Evolutionary conservation across 306 rosid species (phyloP).

Genomic region (Leucaena leucocephala): DNA sequence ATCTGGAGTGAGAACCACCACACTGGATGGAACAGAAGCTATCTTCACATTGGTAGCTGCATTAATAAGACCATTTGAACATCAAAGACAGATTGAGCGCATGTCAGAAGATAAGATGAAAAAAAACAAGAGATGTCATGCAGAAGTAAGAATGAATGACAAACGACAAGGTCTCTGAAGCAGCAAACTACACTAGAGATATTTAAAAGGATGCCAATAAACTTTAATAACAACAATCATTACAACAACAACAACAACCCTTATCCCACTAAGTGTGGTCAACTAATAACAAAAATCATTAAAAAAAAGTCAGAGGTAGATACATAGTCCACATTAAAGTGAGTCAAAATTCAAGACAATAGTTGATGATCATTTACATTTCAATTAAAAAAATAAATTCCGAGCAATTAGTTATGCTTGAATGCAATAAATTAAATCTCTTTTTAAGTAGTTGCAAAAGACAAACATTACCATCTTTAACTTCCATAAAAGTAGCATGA

Average conservation of each 20-base stretch:
- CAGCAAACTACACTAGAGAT: background rate
- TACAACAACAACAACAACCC: background rate
- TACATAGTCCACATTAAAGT: background rate
- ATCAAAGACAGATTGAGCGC: conserved; percentile 28
- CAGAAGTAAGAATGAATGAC: conserved; percentile 16
- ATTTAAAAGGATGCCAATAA: background rate
- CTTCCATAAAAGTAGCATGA: background rate
- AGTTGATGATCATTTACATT: conserved; percentile 5
- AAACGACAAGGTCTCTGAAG: background rate
- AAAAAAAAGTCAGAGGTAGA: background rate
- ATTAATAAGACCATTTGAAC: conserved; percentile 31
- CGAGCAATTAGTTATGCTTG: background rate
- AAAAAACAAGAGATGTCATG: conserved; percentile 7
- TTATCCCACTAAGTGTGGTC: background rate
- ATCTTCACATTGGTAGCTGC: conserved; percentile 87
- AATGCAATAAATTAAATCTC: background rate
- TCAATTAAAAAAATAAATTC: background rate
- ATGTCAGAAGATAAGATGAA: background rate
- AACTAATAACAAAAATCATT: background rate
- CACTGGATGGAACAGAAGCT: conserved; percentile 63
- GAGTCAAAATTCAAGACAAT: conserved; percentile 13
- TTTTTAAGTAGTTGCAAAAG: background rate
- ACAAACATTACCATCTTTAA: background rate
- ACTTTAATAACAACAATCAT: background rate
- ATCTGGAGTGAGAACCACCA: conserved; percentile 59